Evolutionary conservation across 2,329 filamentous ascomycete genomes (phyloP), one percentile per base, ranked within the genome.

Genomic region (Orbilia blumenaviensis): DNA sequence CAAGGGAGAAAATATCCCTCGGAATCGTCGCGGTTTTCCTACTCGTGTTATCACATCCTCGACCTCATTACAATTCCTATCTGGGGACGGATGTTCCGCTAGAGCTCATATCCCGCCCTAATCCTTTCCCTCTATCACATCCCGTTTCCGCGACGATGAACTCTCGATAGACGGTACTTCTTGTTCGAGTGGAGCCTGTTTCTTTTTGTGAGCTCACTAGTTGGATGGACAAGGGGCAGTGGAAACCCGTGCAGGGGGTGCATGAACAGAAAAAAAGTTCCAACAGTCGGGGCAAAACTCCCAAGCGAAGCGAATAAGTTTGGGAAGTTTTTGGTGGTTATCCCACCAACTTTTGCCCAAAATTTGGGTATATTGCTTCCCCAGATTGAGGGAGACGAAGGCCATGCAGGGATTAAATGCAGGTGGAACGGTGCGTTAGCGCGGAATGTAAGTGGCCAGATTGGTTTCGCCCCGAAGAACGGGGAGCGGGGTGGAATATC

Each of bases 51-150:
- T 60, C 29, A 38, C 50, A 25, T 25, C 60, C 63, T 25, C 1
- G 46, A 54, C 44, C 12, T 42, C 42, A 75, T 68, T 68, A 75
- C 71, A 75, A 67, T 56, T 67, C 71, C 71, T 68, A 75, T 75
- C 71, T 42, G 12, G 63, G 71, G 58, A 48, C 44, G 38, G 50
- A 36, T 58, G 34, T 41, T 58, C 58, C 36, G 14, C 21, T 38
- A 16, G 34, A 16, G 10, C 16, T 1, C 16, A n/a, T 38, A 67
- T 72, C 67, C 67, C 21, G 29, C 27, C 5, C 10, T n/a, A 21
- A 72, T 72, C 56, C 54, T 58, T 56, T 50, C 23, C 38, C 64
- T 38, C 29, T 18, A 60, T 56, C 4, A 36, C n/a, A 44, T 67
- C 48, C 63, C 63, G 71, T 58, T 64, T 75, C 71, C 71, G 63